Conservation (phyloP, 2,329 filamentous ascomycete genomes). For the Fusarium mangiferae region DNA sequence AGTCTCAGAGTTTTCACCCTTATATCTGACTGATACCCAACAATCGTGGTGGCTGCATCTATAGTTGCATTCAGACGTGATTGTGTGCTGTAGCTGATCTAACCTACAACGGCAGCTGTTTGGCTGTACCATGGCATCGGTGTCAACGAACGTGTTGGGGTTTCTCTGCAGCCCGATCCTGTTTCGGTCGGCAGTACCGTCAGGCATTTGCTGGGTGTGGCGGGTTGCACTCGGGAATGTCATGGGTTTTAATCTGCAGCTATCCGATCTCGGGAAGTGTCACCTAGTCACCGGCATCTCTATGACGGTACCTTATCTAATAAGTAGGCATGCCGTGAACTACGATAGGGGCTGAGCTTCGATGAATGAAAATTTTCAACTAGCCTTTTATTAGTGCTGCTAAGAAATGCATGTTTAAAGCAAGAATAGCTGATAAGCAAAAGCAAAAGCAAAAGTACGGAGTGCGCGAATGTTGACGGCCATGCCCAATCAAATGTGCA, state of each 20-base stretch:
- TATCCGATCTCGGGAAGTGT: slow-evolving; percentile 16
- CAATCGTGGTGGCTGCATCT: slow-evolving; percentile 12
- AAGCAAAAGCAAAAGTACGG: neutral
- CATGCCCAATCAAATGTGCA: neutral
- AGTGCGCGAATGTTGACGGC: neutral
- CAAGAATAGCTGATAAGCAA: neutral
- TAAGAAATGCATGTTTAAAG: neutral
- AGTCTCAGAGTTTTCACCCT: neutral
- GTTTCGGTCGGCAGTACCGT: slow-evolving; percentile 30
- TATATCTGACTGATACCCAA: slow-evolving; percentile 2
- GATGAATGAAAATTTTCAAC: neutral
- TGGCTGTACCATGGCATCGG: slow-evolving; percentile 27
- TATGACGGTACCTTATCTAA: neutral
- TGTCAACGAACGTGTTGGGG: slow-evolving; percentile 25
- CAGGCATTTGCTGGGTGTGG: slow-evolving; percentile 1
- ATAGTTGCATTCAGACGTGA: neutral
- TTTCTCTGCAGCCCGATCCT: slow-evolving; percentile 19
- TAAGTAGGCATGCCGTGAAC: neutral
- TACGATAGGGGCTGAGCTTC: neutral
- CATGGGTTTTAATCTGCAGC: slow-evolving; percentile 15
- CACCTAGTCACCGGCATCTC: neutral
- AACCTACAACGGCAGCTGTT: slow-evolving; percentile 15
- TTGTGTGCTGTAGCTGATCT: neutral
- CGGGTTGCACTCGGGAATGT: slow-evolving; percentile 31
- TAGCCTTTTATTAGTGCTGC: neutral